phyloP scores from a whole-genome alignment of 2,329 filamentous ascomycete species.

The Harringtonia aguacate region DNA sequence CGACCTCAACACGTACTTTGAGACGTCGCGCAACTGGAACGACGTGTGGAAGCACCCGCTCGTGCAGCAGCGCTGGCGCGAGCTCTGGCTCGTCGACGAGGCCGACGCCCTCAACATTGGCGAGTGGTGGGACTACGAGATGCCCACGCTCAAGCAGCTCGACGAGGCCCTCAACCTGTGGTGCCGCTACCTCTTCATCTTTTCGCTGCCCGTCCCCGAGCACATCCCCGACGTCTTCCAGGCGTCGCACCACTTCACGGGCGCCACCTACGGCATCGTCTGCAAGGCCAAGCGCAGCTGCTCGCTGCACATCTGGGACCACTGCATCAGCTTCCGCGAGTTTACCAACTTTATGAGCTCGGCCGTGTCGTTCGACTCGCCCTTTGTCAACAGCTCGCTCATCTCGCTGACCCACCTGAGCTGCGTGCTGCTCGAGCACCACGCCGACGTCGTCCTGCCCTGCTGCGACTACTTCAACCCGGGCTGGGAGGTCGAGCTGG shows the following conservation, averaged over 20 bases:
- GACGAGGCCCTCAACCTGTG: slow-evolving; percentile 20
- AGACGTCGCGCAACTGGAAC: slow-evolving; percentile 26
- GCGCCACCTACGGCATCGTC: slow-evolving; percentile 43
- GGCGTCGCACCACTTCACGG: slow-evolving; percentile 45
- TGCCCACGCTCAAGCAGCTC: slow-evolving; percentile 21
- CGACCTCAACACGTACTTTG: slow-evolving; percentile 37
- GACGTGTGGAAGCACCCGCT: slow-evolving; percentile 34
- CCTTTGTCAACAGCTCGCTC: slow-evolving; percentile 14
- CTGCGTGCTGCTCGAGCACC: slow-evolving; percentile 21
- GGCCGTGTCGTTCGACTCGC: slow-evolving; percentile 9
- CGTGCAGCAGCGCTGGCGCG: slow-evolving; percentile 31
- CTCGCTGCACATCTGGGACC: slow-evolving; percentile 47
- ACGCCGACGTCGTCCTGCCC: slow-evolving; percentile 42
- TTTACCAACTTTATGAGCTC: slow-evolving; percentile 26
- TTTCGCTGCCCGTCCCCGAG: slow-evolving; percentile 44
- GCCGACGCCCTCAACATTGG: slow-evolving; percentile 16
- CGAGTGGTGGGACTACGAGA: slow-evolving; percentile 20
- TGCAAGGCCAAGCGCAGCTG: slow-evolving; percentile 44
- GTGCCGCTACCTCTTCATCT: slow-evolving; percentile 39
- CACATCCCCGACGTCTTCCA: slow-evolving; percentile 44
- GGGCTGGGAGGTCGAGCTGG: slow-evolving; percentile 47
- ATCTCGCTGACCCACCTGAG: slow-evolving; percentile 13
- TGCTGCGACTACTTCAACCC: slow-evolving; percentile 47
- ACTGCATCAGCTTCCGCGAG: slow-evolving; percentile 46
- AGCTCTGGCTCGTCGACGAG: slow-evolving; percentile 32